phyloP scores from a whole-genome alignment of 495 filamentous ascomycete genomes.

The Pseudoneurospora amorphoporcata region DNA sequence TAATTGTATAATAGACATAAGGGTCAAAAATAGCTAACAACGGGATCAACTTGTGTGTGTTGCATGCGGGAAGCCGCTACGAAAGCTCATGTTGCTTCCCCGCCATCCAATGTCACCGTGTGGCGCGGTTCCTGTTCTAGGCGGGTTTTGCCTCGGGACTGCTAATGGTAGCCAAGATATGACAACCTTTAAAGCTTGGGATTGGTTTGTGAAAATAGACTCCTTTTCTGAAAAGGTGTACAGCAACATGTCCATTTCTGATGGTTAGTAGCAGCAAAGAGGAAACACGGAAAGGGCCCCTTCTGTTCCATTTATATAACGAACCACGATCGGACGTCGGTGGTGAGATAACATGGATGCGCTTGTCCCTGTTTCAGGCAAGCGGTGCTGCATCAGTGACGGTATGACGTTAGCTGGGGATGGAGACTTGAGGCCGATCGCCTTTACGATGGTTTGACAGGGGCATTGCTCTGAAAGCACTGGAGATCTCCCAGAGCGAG shows the following conservation, averaged over 20 bases:
- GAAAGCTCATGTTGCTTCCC: background rate
- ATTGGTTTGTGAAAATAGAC: background rate
- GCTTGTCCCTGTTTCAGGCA: conserved; percentile 3
- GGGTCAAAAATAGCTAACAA: background rate
- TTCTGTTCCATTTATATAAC: background rate
- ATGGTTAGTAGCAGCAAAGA: background rate
- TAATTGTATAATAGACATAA: background rate
- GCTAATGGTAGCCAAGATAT: background rate
- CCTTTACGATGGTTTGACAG: background rate
- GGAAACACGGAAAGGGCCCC: background rate
- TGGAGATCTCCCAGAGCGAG: background rate
- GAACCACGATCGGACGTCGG: background rate
- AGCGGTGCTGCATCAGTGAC: conserved; percentile 22
- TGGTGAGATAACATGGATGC: background rate
- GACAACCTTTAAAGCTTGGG: background rate
- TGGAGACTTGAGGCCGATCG: background rate
- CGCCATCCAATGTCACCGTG: background rate
- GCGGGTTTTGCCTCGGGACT: background rate
- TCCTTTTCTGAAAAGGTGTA: background rate
- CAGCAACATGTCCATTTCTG: background rate
- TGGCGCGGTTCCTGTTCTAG: background rate
- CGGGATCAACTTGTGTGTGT: background rate
- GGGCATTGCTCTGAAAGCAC: background rate
- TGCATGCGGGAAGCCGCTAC: background rate
- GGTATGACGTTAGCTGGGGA: conserved; percentile 2